Evolutionary conservation across 495 filamentous ascomycete genomes (phyloP), one percentile per base, ranked within the genome.

Genomic region (Trypethelium eluteriae): DNA sequence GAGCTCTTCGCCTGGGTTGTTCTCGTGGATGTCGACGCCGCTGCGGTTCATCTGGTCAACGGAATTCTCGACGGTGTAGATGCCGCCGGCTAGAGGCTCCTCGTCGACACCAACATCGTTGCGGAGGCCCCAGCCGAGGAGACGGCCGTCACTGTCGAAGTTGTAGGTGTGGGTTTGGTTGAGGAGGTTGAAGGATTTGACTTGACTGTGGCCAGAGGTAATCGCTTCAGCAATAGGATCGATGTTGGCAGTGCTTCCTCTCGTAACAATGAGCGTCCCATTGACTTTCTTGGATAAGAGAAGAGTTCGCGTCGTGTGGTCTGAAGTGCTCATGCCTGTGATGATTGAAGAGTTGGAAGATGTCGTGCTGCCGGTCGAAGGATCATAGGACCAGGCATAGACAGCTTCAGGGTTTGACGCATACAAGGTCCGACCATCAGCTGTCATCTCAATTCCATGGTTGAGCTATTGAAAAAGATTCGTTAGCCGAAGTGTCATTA

Each of bases 1-100:
- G 65, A 91, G 74, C 69, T 91, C 87, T 72, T 91, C 89, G 12
- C 85, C 87, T 0, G 89, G 89, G 69, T 91, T 91, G 47, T 90
- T 80, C 49, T 83, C 71, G 70, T 90, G 87, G 44, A 90, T 82
- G 67, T 90, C 86, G 25, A 75, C 66, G 0, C 80, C 81, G 68
- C 81, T 70, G 11, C 88, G 80, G 9, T 64, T 69, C n/a, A 90
- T 78, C 6, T 88, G 63, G 70, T 92, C 88, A 3, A 82, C 86
- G 38, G 82, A 86, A 71, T 92, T 92, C 73, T 92, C 89, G 18
- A 92, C 88, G 6, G 80, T 82, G 78, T 82, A 92, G 68, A 92
- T 78, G 39, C 78, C 79, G 32, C 83, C 81, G 1, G 72, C 79
- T 35, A 75, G 64, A 47, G 83, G 81, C 62, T 87, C 79, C 71